phyloP scores from a whole-genome alignment of 73 alveolate genomes.

The Uronychia setigera region DNA sequence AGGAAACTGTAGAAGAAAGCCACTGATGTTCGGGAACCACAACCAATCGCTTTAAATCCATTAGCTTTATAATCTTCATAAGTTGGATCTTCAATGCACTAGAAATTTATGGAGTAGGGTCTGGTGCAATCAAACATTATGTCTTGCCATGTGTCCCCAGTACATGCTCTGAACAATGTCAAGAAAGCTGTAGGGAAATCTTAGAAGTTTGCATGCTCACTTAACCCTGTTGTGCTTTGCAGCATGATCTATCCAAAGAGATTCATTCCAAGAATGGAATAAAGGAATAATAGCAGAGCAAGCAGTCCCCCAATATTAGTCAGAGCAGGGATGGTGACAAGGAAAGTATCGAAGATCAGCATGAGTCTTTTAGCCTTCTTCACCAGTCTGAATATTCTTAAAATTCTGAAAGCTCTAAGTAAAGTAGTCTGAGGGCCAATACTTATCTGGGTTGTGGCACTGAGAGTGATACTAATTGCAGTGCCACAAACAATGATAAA shows the following conservation, averaged over 20 bases:
- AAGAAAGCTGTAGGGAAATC: slow-evolving; percentile 55
- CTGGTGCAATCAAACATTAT: slow-evolving; percentile 78
- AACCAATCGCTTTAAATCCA: slow-evolving; percentile 27
- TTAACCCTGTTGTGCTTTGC: slow-evolving; percentile 37
- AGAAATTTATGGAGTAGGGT: slow-evolving; percentile 10
- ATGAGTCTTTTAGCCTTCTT: slow-evolving; percentile 25
- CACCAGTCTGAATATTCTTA: slow-evolving; percentile 39
- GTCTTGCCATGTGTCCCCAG: slow-evolving; percentile 93
- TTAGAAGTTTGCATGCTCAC: slow-evolving; percentile 44
- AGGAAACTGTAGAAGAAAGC: slow-evolving; percentile 15
- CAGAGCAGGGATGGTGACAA: slow-evolving; percentile 51
- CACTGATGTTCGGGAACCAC: background rate
- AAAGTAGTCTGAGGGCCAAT: slow-evolving; percentile 7
- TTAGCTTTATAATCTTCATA: slow-evolving; percentile 46
- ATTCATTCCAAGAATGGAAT: slow-evolving; percentile 54
- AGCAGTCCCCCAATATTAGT: slow-evolving; percentile 60
- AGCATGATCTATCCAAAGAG: slow-evolving; percentile 53
- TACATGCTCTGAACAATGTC: slow-evolving; percentile 51
- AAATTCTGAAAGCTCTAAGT: slow-evolving; percentile 55
- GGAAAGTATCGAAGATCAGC: slow-evolving; percentile 24
- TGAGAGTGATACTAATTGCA: background rate
- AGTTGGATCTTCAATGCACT: no score
- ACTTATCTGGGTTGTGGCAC: background rate
- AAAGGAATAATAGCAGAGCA: slow-evolving; percentile 42
- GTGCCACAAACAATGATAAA: slow-evolving; percentile 73